These are phyloP conservation scores for Globisporangium cylindrosporum DNA, from an alignment of 352 stramenopile genomes.

Conservation along the genomic window DNA sequence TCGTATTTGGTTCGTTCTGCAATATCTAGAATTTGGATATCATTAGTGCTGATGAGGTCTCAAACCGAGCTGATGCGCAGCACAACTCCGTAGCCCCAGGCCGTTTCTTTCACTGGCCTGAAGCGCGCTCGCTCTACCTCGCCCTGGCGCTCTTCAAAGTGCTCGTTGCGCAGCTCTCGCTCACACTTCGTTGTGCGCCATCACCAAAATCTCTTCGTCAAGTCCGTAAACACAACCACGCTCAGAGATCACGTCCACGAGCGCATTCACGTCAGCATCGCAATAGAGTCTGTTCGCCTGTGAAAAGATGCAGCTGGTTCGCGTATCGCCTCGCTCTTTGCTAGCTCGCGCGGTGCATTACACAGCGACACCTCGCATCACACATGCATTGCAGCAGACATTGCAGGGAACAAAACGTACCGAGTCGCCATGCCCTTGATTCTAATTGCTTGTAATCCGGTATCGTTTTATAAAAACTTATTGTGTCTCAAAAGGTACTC, in stretches of 20 bases:
- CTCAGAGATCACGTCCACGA: constrained; percentile 21
- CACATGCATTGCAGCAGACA: not conserved
- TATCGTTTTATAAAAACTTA: not conserved
- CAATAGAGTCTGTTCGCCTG: constrained; percentile 7
- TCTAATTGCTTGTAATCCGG: not conserved
- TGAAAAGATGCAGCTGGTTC: constrained; percentile 15
- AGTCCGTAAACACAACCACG: constrained; percentile 24
- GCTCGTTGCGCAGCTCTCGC: constrained; percentile 53
- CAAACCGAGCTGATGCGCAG: constrained; percentile 15
- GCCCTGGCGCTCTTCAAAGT: constrained; percentile 36
- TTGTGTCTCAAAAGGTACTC: not conserved
- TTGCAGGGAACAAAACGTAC: not conserved
- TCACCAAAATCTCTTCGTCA: constrained; percentile 41
- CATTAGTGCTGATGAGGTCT: not conserved
- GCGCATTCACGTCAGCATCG: not conserved
- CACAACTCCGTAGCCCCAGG: constrained; percentile 21
- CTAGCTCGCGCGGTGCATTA: not conserved
- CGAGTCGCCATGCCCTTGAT: not conserved
- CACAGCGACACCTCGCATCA: not conserved
- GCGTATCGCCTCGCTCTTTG: not conserved
- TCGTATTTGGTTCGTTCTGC: too few relatives aligned
- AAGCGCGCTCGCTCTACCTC: constrained; percentile 19
- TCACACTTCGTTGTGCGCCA: constrained; percentile 49
- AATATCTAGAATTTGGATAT: not conserved
- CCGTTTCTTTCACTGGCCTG: constrained; percentile 19